Evolutionary conservation across 2,329 filamentous ascomycete genomes (phyloP).

Genomic region (Neofusicoccum sp.): DNA sequence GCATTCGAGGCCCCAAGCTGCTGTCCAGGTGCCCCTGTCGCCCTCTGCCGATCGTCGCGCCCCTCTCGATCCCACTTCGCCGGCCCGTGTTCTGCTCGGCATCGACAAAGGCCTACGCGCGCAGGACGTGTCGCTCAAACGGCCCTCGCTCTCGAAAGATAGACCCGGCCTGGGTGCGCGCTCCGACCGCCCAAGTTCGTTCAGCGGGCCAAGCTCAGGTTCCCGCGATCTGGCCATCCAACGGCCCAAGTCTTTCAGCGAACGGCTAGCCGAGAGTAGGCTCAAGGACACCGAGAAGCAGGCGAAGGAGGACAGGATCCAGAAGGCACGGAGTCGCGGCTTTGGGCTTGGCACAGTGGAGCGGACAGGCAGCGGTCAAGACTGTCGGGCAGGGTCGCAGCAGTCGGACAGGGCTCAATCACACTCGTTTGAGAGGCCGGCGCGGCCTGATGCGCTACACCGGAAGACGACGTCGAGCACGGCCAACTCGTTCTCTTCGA

Average conservation of each 20-base stretch:
- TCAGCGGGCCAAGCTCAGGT: constrained; percentile 6
- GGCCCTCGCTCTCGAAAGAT: constrained; percentile 53
- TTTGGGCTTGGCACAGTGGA: constrained; percentile 35
- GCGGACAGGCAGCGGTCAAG: constrained; percentile 24
- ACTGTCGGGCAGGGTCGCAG: constrained; percentile 19
- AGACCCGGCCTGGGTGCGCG: constrained; percentile 9
- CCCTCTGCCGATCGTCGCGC: constrained; percentile 57
- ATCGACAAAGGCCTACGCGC: constrained; percentile 87
- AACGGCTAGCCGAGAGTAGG: constrained; percentile 74
- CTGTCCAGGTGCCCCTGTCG: constrained; percentile 77
- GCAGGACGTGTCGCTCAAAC: constrained; percentile 80
- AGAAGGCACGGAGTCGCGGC: constrained; percentile 44
- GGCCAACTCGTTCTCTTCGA: constrained; percentile 1
- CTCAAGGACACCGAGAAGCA: constrained; percentile 45
- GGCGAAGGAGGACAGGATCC: constrained; percentile 48
- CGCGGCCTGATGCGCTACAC: background rate
- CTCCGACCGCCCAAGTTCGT: constrained; percentile 3
- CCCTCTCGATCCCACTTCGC: constrained; percentile 66
- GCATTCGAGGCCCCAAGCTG: constrained; percentile 9
- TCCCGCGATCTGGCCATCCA: background rate
- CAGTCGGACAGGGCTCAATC: constrained; percentile 5
- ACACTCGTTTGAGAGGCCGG: constrained; percentile 4
- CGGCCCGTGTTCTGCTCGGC: constrained; percentile 76
- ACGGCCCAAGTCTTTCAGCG: constrained; percentile 70
- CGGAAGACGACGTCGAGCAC: background rate